Evolutionary conservation across 2,329 filamentous ascomycete species (phyloP).

Genomic region (Botrytis fragariae): DNA sequence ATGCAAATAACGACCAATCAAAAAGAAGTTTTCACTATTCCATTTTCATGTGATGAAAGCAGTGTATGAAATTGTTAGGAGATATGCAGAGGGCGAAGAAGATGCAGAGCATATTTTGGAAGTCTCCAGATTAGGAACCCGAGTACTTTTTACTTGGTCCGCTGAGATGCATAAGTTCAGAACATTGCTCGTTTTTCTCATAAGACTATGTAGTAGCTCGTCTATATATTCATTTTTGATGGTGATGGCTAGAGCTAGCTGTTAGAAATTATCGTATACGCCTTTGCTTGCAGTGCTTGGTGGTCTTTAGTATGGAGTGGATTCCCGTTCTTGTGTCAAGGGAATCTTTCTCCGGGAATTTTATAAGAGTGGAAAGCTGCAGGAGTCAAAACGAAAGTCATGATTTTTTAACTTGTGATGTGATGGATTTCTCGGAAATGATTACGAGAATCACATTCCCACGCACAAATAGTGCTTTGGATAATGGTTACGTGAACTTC

Average conservation of each 20-base stretch:
- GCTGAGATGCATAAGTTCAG: not conserved
- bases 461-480: not conserved
- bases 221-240: not conserved
- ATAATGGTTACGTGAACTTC: not conserved
- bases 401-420: not conserved
- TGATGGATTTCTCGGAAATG: not conserved
- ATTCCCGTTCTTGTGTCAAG: not conserved
- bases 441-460: not conserved
- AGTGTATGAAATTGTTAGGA: not conserved
- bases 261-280: not conserved
- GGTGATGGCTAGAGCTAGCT: not conserved
- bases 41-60: not conserved
- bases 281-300: not conserved
- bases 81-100: not conserved
- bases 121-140: not conserved
- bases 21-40: not conserved
- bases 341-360: too few relatives aligned
- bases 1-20: constrained; percentile 15
- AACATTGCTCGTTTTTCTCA: not conserved
- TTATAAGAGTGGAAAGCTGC: not conserved
- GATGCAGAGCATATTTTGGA: not conserved
- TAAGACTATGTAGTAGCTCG: not conserved
- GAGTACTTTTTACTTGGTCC: not conserved
- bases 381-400: not conserved
- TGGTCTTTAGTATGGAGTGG: not conserved